phyloP scores from a whole-genome alignment of 257 asterid species.

The Nicotiana noctiflora region DNA sequence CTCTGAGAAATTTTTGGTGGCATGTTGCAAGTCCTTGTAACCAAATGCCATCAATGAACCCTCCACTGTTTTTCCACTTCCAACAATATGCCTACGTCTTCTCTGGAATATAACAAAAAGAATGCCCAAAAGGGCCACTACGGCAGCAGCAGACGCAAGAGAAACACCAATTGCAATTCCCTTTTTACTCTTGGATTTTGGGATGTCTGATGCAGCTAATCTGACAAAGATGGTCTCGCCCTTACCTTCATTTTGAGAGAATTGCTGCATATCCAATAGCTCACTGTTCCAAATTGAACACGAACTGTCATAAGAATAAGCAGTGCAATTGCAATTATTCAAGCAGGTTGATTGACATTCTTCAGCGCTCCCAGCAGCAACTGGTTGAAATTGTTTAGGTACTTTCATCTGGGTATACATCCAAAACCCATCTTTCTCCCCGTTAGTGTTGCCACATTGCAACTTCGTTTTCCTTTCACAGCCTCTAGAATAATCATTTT shows the following conservation, averaged over 20 bases:
- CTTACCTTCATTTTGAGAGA: constrained; percentile 7
- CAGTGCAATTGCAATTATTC: constrained; percentile 39
- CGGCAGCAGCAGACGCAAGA: constrained; percentile 25
- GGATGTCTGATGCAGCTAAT: constrained; percentile 27
- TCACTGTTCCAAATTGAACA: constrained; percentile 20
- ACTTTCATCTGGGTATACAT: constrained; percentile 6
- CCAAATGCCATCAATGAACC: constrained; percentile 34
- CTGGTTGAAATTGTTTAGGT: constrained; percentile 9
- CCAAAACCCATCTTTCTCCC: constrained; percentile 23
- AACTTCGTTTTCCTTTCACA: constrained; percentile 23
- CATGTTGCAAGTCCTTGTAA: constrained; percentile 31
- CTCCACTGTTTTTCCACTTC: constrained; percentile 16
- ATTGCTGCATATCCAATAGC: constrained; percentile 11
- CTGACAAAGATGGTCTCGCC: constrained; percentile 12
- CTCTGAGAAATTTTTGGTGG: constrained; percentile 42
- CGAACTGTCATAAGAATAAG: constrained; percentile 26
- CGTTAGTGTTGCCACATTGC: constrained; percentile 16
- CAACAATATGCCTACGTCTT: constrained; percentile 8
- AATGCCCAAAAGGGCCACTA: constrained; percentile 14
- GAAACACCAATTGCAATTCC: constrained; percentile 24
- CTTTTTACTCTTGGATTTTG: constrained; percentile 14
- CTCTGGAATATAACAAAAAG: constrained; percentile 18
- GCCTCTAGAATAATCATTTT: constrained; percentile 38
- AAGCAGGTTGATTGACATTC: constrained; percentile 38
- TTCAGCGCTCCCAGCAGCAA: constrained; percentile 11